Conservation (phyloP, 768 basidiomycete species). For the Collybia sp. region DNA sequence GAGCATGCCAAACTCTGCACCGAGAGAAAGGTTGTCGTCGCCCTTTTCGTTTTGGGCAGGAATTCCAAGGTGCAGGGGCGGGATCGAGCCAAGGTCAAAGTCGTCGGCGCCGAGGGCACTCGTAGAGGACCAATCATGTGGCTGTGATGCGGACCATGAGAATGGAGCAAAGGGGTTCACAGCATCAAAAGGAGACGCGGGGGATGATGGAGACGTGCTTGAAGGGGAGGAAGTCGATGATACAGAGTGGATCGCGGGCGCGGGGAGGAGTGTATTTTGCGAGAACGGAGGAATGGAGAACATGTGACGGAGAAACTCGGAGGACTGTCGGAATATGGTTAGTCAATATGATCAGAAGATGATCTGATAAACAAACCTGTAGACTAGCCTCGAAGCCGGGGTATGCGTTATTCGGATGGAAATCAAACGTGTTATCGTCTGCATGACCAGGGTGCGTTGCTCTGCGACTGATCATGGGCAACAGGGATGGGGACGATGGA, state of each 20-base stretch:
- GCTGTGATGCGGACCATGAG: conserved; percentile 32
- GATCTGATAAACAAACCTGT: conserved; percentile 25
- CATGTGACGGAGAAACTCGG: conserved; percentile 48
- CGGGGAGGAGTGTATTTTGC: conserved; percentile 37
- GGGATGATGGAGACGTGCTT: conserved; percentile 33
- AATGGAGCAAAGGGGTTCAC: conserved; percentile 32
- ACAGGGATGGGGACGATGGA: conserved; percentile 55
- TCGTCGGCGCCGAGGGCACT: conserved; percentile 46
- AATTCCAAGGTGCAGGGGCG: conserved; percentile 56
- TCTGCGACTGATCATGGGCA: conserved; percentile 59
- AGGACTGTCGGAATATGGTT: conserved; percentile 27
- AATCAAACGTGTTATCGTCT: conserved; percentile 49
- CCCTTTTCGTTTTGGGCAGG: conserved; percentile 32
- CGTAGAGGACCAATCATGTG: conserved; percentile 13
- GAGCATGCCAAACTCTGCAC: conserved; percentile 13
- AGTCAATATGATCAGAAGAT: conserved; percentile 8
- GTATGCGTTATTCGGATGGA: conserved; percentile 40
- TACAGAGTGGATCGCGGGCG: conserved; percentile 43
- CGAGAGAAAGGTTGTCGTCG: too few species aligned
- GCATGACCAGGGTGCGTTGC: conserved; percentile 47
- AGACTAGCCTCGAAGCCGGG: conserved; percentile 43
- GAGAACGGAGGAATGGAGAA: conserved; percentile 34
- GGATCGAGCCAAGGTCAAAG: conserved; percentile 64
- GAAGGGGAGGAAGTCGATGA: conserved; percentile 47
- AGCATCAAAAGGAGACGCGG: conserved; percentile 35